A percentile compares a stretch with the other conserved stretches of the same genome.
phyloP scores from a whole-genome alignment of 805 yeast genomes.

The Yarrowia deformans region DNA sequence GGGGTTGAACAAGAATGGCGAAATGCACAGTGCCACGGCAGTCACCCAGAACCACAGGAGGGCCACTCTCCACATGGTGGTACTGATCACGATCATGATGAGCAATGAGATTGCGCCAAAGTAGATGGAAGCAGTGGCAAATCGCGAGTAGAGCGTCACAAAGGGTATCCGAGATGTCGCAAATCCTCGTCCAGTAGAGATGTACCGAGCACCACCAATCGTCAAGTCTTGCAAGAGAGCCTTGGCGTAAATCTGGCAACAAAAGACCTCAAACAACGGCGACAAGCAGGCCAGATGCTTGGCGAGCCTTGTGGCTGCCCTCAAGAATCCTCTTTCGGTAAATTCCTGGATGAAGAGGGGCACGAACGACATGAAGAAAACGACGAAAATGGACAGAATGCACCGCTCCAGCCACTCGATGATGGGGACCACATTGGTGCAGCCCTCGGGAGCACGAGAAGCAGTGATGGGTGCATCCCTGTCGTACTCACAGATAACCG shows the following conservation, averaged over 20 bases:
- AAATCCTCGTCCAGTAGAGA: conserved; percentile 83
- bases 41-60: conserved; percentile 95
- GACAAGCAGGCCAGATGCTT: conserved; percentile 76
- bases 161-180: conserved; percentile 77
- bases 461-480: conserved; percentile 67
- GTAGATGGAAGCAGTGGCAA: conserved; percentile 71
- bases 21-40: conserved; percentile 76
- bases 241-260: conserved; percentile 76
- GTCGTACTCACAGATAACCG: conserved; percentile 68
- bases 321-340: conserved; percentile 77
- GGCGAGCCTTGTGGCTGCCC: conserved; percentile 65
- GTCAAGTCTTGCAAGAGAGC: conserved; percentile 71
- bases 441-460: conserved; percentile 69
- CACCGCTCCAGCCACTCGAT: conserved; percentile 77
- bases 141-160: conserved; percentile 68
- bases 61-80: conserved; percentile 79
- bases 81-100: conserved; percentile 63
- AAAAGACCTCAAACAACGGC: conserved; percentile 80
- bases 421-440: conserved; percentile 73
- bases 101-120: conserved; percentile 64
- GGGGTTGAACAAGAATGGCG: conserved; percentile 92
- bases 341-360: conserved; percentile 81
- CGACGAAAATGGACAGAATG: conserved; percentile 74
- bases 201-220: conserved; percentile 82
- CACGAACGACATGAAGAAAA: conserved; percentile 74